These are phyloP conservation scores for Amaranthus palmeri DNA, from an alignment of 148 eudicot species.

Conservation along the genomic window DNA sequence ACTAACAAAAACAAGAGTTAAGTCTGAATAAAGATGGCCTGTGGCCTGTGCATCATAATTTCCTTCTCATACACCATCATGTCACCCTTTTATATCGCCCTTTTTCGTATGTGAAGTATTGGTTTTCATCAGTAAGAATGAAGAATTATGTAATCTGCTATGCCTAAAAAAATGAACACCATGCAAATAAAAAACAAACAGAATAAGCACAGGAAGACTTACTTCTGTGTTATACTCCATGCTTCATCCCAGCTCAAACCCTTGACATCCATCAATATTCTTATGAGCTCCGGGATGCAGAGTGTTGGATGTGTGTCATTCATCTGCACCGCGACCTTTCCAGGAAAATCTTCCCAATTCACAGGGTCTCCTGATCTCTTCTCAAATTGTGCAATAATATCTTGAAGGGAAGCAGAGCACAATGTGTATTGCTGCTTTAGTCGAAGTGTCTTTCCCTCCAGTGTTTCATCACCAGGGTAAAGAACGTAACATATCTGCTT, in stretches of 20 bases:
- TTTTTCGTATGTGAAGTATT: neutral
- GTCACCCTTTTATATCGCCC: neutral
- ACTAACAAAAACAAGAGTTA: neutral
- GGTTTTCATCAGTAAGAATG: neutral
- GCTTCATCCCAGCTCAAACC: constrained; percentile 82
- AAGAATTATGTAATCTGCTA: neutral
- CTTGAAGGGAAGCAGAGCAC: constrained; percentile 98
- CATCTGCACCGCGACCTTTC: constrained; percentile 97
- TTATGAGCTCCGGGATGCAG: constrained; percentile 88
- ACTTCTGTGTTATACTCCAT: constrained; percentile 86
- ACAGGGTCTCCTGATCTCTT: constrained; percentile 61
- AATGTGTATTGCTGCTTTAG: constrained; percentile 93
- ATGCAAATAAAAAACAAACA: neutral
- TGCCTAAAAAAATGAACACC: neutral
- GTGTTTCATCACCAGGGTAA: constrained; percentile 89
- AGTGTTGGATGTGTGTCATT: constrained; percentile 98
- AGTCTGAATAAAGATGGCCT: neutral
- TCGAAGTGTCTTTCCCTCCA: constrained; percentile 80
- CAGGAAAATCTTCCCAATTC: constrained; percentile 79
- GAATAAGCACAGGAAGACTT: constrained; percentile 5
- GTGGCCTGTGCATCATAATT: neutral
- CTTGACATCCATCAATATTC: constrained; percentile 85
- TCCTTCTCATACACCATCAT: neutral
- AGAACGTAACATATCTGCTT: constrained; percentile 78
- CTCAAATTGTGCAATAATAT: constrained; percentile 82